These are phyloP conservation scores for Pyrenula massariospora DNA, from an alignment of 495 filamentous ascomycete species.

Conservation along the genomic window DNA sequence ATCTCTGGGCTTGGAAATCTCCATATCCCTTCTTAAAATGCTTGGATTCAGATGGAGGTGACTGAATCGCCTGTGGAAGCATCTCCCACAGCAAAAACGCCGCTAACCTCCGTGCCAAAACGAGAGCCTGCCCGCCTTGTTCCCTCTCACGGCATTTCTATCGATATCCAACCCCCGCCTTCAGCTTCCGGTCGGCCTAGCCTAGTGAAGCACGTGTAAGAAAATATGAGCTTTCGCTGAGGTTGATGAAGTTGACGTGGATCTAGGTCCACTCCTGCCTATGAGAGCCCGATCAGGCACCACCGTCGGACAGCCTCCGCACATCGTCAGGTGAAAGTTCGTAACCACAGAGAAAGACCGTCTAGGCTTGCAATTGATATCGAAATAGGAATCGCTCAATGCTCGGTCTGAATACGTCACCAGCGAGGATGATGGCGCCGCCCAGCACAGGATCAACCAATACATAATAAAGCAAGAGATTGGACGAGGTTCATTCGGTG, in stretches of 20 bases:
- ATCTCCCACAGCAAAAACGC: background rate
- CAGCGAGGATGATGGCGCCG: constrained; percentile 68
- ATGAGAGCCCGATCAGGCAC: constrained; percentile 62
- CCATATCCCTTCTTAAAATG: background rate
- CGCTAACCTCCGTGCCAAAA: constrained; percentile 5
- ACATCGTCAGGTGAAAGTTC: constrained; percentile 60
- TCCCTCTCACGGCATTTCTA: constrained; percentile 24
- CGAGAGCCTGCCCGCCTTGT: constrained; percentile 17
- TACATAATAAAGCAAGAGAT: constrained; percentile 94
- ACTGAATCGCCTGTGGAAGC: background rate
- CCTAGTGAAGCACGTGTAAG: constrained; percentile 30
- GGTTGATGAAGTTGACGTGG: background rate
- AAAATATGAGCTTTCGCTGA: background rate
- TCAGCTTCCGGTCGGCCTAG: constrained; percentile 13
- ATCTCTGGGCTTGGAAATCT: background rate
- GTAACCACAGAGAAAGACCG: constrained; percentile 2
- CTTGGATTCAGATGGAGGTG: background rate
- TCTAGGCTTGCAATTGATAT: constrained; percentile 4
- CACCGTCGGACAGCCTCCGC: constrained; percentile 61
- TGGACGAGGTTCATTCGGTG: constrained; percentile 86
- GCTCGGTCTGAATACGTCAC: constrained; percentile 78
- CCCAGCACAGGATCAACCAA: constrained; percentile 81
- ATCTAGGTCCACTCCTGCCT: constrained; percentile 36
- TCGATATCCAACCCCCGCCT: constrained; percentile 14
- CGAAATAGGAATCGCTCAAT: constrained; percentile 73